Conservation (phyloP, 1,284 basidiomycete genomes). For the Sporisorium sorghi region DNA sequence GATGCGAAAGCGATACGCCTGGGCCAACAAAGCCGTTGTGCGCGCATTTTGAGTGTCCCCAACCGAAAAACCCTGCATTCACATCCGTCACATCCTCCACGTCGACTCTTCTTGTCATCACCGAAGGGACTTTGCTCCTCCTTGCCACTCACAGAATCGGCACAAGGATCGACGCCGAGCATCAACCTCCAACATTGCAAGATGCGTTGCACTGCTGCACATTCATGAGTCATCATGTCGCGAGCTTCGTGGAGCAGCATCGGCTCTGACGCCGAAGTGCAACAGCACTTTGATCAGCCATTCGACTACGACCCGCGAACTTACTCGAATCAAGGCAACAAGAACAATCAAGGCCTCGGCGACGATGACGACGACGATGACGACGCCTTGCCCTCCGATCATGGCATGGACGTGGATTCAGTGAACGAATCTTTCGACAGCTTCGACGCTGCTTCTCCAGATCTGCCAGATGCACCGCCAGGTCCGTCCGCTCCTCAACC, state of each 20-base stretch:
- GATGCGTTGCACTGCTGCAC: not conserved
- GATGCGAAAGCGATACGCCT: constrained; percentile 8
- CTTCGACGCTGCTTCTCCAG: constrained; percentile 4
- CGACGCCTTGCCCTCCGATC: not conserved
- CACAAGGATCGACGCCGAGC: not conserved
- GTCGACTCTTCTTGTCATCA: constrained; percentile 9
- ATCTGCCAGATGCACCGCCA: not conserved
- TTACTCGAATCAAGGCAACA: not conserved
- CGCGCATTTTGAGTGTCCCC: not conserved
- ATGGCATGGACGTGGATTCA: not conserved
- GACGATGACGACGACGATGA: not conserved
- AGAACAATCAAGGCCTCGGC: not conserved
- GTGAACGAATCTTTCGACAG: constrained; percentile 9
- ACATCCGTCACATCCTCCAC: constrained; percentile 1
- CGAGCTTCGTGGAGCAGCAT: constrained; percentile 29
- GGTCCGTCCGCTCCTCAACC: not conserved
- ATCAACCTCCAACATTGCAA: not conserved
- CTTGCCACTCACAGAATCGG: not conserved
- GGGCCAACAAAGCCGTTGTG: not conserved
- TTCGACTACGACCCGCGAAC: constrained; percentile 21
- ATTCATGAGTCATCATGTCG: constrained; percentile 22
- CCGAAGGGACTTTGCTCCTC: not conserved
- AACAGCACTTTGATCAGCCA: constrained; percentile 28
- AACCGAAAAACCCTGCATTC: constrained; percentile 4
- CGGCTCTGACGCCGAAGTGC: constrained; percentile 37